Base-by-base conservation (phyloP, 495 filamentous ascomycete genomes). In the Xylaria intraflava region DNA sequence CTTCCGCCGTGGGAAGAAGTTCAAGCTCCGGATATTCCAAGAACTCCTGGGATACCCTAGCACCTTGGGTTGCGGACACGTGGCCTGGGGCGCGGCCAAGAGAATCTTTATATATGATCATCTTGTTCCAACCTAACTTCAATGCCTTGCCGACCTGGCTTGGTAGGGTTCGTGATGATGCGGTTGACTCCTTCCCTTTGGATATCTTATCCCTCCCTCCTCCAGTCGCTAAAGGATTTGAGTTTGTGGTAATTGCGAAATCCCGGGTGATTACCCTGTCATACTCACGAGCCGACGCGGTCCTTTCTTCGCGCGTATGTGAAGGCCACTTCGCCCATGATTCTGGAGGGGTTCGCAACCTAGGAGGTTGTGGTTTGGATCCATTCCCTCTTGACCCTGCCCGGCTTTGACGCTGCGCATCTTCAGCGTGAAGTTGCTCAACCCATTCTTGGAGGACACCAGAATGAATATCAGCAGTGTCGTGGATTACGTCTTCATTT, bases 291-390 rank as follows among this genome's bases (percentile, higher is more conserved):
- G 62, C 60, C 6, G 53, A 39, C 16, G 53, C 65, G n/a, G 60
- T 68, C 38, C 69, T 62, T 48, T 70, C 60, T 5, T 55, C 54
- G 3, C 68, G 67, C 27, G 62, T 69, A 44, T 67, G 57, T 10
- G 66, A 72, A n/a, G 69, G 68, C 57, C 67, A 72, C 36, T 59
- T 65, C 10, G 69, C 61, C 69, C 69, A 72, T 7, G 64, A 63
- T 17, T 57, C 66, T 10, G 68, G 65, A 26, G 64, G 61, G 20
- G 61, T 64, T 14, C 54, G 53, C 20, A 58, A 40, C 42, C 47
- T 59, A 16, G 19, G 41, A 40, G 51, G 54, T 19, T 39, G 30
- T 6, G 30, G 52, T 50, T 23, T 55, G 16, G 36, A 42, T 11
- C 33, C 46, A 45, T 55, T 49, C 17, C 19, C 33, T 23, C 50